phyloP scores from a whole-genome alignment of 1,139 yeast species.

The Saccharomyces hybrid region DNA sequence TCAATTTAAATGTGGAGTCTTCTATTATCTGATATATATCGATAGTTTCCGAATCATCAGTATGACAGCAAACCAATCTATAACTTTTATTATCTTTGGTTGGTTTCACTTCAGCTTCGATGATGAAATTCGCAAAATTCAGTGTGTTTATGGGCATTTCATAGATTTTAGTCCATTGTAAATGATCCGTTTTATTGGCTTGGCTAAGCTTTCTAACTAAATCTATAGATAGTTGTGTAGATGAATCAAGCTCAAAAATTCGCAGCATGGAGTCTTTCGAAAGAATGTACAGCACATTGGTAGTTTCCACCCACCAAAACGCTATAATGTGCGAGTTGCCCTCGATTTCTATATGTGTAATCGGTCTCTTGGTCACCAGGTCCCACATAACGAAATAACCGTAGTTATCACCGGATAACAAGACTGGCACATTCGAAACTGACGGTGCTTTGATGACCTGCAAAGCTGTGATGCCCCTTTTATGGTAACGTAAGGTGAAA shows the following conservation, averaged over 20 bases:
- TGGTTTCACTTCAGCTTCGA: conserved; percentile 5
- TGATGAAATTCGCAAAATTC: conserved; percentile 26
- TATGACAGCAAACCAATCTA: conserved; percentile 25
- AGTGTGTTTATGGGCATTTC: conserved; percentile 29
- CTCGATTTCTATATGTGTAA: conserved; percentile 6
- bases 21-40: conserved; percentile 18
- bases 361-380: conserved; percentile 24
- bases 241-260: conserved; percentile 10
- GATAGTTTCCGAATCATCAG: conserved; percentile 24
- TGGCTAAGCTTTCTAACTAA: neutral
- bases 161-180: conserved; percentile 13
- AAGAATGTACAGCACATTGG: conserved; percentile 13
- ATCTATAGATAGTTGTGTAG: neutral
- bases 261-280: conserved; percentile 26
- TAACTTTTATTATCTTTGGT: conserved; percentile 6
- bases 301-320: conserved; percentile 9
- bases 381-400: conserved; percentile 27
- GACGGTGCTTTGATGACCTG: conserved; percentile 3
- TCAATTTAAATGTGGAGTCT: neutral
- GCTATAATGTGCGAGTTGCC: conserved; percentile 15
- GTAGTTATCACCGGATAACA: conserved; percentile 25
- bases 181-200: neutral
- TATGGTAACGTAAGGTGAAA: conserved; percentile 17
- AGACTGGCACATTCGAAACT: conserved; percentile 9
- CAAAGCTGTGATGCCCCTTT: conserved; percentile 12